Conservation (phyloP, 371 early-diverging fungal species). For the Actinomucor elegans region DNA sequence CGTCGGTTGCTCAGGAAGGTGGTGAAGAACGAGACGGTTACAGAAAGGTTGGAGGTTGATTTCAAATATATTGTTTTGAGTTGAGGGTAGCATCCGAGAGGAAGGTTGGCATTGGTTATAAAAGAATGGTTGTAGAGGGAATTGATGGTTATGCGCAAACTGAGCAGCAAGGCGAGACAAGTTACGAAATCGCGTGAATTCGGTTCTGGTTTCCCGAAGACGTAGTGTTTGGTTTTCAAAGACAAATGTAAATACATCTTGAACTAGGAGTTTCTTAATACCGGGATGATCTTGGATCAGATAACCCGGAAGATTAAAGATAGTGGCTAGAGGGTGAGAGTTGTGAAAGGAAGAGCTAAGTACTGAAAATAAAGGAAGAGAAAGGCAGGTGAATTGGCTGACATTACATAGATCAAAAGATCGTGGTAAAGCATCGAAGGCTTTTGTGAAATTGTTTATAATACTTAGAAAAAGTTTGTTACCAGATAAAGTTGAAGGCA, state of each 20-base stretch:
- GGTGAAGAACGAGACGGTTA: background rate
- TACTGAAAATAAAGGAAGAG: background rate
- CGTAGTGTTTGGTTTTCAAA: background rate
- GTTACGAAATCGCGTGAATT: too few relatives aligned
- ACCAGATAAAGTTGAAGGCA: background rate
- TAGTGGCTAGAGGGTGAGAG: background rate
- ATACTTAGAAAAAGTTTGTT: too few relatives aligned
- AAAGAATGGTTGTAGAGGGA: background rate
- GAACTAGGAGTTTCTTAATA: background rate
- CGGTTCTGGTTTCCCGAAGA: too few relatives aligned
- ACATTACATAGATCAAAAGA: background rate
- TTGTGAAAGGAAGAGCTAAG: background rate
- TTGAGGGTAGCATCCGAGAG: background rate
- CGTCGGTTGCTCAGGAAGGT: too few relatives aligned
- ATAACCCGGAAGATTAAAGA: background rate
- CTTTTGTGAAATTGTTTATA: too few relatives aligned
- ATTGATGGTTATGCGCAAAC: background rate
- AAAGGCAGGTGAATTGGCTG: background rate
- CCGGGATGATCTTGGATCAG: background rate
- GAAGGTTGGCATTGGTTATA: too few relatives aligned
- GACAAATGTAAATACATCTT: background rate
- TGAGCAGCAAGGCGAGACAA: background rate
- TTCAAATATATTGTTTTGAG: background rate
- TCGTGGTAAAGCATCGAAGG: too few relatives aligned
- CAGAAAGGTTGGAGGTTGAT: background rate